A percentile compares a stretch with the other conserved stretches of the same genome.
Evolutionary conservation across 805 yeast genomes (phyloP).

Genomic region (Candida vaughaniae): DNA sequence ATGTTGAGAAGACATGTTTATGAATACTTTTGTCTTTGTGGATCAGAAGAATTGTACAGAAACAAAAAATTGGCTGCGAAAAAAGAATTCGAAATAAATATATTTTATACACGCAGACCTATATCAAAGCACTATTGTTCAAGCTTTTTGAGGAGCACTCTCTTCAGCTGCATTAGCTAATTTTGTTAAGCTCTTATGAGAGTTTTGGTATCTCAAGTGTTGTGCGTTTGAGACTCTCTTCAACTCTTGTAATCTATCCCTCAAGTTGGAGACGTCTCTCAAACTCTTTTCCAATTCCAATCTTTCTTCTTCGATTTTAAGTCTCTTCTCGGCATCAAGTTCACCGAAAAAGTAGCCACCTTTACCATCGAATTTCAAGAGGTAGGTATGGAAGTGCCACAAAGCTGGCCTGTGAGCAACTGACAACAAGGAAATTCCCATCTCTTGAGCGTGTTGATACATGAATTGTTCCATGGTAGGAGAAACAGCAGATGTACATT

Average conservation of each 20-base stretch:
- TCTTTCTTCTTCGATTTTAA: constrained; percentile 76
- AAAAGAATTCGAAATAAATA: neutral
- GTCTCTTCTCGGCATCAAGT: constrained; percentile 71
- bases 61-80: neutral
- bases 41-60: neutral
- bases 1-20: too few relatives aligned
- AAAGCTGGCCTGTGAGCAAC: constrained; percentile 91
- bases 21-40: too few relatives aligned
- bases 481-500: constrained; percentile 92
- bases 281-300: constrained; percentile 65
- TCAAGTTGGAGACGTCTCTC: constrained; percentile 67
- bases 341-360: constrained; percentile 62
- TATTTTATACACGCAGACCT: neutral
- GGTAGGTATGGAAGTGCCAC: constrained; percentile 86
- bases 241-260: constrained; percentile 65
- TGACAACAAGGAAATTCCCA: constrained; percentile 79
- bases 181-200: constrained; percentile 27
- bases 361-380: constrained; percentile 83
- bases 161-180: constrained; percentile 15
- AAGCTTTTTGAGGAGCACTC: too few relatives aligned
- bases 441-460: constrained; percentile 76
- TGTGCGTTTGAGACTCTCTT: constrained; percentile 49
- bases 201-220: constrained; percentile 32
- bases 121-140: neutral
- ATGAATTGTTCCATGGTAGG: constrained; percentile 87